Evolutionary conservation across 805 yeast genomes (phyloP).

Genomic region (Cyberlindnera subsufficiens): DNA sequence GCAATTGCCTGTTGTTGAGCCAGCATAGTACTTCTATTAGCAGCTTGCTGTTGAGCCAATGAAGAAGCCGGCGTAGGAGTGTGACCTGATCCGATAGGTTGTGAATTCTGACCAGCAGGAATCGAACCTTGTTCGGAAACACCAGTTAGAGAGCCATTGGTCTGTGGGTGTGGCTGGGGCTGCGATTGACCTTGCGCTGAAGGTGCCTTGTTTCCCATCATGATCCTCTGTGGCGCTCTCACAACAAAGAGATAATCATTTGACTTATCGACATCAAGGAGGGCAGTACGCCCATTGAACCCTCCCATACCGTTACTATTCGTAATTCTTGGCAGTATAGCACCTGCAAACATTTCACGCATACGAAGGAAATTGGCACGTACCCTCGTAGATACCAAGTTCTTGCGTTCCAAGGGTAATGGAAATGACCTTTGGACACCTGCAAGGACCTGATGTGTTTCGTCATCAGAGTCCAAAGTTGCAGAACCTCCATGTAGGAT

Average conservation of each 20-base stretch:
- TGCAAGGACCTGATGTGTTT: constrained; percentile 83
- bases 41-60: constrained; percentile 11
- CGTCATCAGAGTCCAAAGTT: constrained; percentile 71
- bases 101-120: constrained; percentile 1
- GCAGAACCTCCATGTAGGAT: constrained; percentile 38
- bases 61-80: constrained; percentile 3
- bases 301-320: constrained; percentile 62
- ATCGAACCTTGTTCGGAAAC: neutral
- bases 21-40: constrained; percentile 9
- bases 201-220: constrained; percentile 4
- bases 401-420: constrained; percentile 75
- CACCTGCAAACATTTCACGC: constrained; percentile 92
- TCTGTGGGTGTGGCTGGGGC: constrained; percentile 5
- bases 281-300: constrained; percentile 72
- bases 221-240: constrained; percentile 41
- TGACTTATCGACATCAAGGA: constrained; percentile 66
- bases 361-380: constrained; percentile 74
- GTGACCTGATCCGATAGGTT: constrained; percentile 5
- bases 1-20: constrained; percentile 16
- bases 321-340: constrained; percentile 60
- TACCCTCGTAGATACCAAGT: constrained; percentile 60
- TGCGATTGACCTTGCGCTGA: neutral
- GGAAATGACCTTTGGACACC: constrained; percentile 82
- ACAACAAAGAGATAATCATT: constrained; percentile 55
- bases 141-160: neutral